These are phyloP conservation scores for Alectoria sarmentosa DNA, from an alignment of 495 filamentous ascomycete genomes.

Conservation along the genomic window DNA sequence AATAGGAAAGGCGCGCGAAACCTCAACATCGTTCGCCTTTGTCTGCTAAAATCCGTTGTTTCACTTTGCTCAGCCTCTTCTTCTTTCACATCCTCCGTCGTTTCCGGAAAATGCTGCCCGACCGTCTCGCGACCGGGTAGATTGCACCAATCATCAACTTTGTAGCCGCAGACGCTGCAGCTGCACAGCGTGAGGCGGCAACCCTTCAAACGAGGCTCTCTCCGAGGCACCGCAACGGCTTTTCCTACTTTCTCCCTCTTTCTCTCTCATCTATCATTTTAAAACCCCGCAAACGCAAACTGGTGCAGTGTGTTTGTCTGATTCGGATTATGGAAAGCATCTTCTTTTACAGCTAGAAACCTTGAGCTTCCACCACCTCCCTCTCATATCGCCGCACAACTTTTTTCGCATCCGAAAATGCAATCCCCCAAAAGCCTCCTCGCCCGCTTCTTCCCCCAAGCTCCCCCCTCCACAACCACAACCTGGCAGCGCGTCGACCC, in stretches of 20 bases:
- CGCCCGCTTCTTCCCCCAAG: background rate
- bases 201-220: background rate
- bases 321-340: too few species aligned
- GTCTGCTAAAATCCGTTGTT: background rate
- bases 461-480: background rate
- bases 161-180: constrained; percentile 1
- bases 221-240: background rate
- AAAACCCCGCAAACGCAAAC: too few species aligned
- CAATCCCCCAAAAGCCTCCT: background rate
- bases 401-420: too few species aligned
- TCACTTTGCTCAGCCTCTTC: background rate
- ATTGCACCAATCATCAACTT: background rate
- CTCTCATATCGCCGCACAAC: too few species aligned
- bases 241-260: background rate
- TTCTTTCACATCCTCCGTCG: background rate
- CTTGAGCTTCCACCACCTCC: background rate
- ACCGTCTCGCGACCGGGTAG: background rate
- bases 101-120: background rate
- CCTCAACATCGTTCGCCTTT: background rate
- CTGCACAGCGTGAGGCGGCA: background rate
- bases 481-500: constrained; percentile 2
- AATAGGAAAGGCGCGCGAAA: background rate
- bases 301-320: too few species aligned
- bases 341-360: too few species aligned
- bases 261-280: too few species aligned